Evolutionary conservation across 805 yeast genomes (phyloP), one percentile per base, ranked within the genome.

Genomic region (Spathaspora gorwiae): DNA sequence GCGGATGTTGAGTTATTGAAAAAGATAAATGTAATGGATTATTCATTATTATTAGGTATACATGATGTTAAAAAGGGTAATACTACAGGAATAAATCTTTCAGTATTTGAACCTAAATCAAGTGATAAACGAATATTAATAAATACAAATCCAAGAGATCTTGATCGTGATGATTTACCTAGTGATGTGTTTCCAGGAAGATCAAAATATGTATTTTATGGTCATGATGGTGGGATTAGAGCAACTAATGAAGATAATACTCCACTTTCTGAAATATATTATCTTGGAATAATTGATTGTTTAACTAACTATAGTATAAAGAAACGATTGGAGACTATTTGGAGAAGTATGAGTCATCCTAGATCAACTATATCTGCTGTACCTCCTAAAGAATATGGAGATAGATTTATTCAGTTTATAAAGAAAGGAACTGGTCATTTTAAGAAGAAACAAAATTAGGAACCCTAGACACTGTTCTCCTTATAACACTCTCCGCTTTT

Each of bases 241-340:
- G 83, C 92, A 3, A 81, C 95, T 1, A 79, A 83, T 56, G 81
- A 72, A 44, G 55, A 75, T 30, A 74, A 84, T 57, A 74, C 79
- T 39, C 87, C 88, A 24, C 57, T 79, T 32, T 73, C 79, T 29
- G 78, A 84, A 44, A 78, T 92, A 7, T 94, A 94, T 65, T 94
- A 90, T 57, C 68, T 94, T 55, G 99, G 99, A 7, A 84, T 94
- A 34, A 94, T 94, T 51, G 99, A 94, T 60, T 92, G 96, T 65
- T 71, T 94, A 53, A 94, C 99, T 0, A 80, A 80, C 51, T 88
- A 88, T 55, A 81, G 87, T 0, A 64, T 83, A 19, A 68, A 81
- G 52, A 94, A 94, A 61, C 76, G 78, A 51, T 62, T 90, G 39
- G 99, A 94, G 60, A 92, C 98, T 0, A 79, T 87, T 50, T 85